Evolutionary conservation across 108 stramenopile genomes (phyloP), one percentile per base, ranked within the genome.

Genomic region (Fistulifera solaris): DNA sequence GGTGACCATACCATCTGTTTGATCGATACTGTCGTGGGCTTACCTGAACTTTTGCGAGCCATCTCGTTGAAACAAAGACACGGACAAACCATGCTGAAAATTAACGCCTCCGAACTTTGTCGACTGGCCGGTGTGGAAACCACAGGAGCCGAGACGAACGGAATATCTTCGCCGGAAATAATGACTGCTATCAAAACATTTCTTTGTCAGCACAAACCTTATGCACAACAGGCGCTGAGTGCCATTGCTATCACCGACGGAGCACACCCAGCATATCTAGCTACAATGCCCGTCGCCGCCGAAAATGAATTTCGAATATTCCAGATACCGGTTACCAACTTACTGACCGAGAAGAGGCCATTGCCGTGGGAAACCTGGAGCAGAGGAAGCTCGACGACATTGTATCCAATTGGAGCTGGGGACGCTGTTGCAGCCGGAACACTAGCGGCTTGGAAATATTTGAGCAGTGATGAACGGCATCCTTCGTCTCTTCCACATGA

Each of bases 391-490:
- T 51, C 16, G 12, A 52, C 19, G 12, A 63, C 54, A 39, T 43
- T 92, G 25, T 92, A 73, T 58, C 90, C 90, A 0, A 87, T 92
- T 62, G 90, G 90, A 1, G 90, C 90, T 4, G 90, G 90, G 1
- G 90, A 92, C 59, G 79, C 85, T 1, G 85, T 87, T 13, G 81
- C 90, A 7, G 90, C 79, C 18, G 90, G 85, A 38, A 87, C 84
- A 0, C 48, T 86, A 35, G 84, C 86, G 5, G 83, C 86, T 0
- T 88, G 84, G 90, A 62, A 78, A 28, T 61, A 59, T 56, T 54
- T 87, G 22, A 27, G 38, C 21, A 47, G 19, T 6, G 52, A 28
- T 14, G 15, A 68, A n/a, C 13, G 45, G 38, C 14, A 45, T 21
- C 13, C 38, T 49, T 27, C 55, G 50, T 52, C 51, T 48, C 19